Evolutionary conservation across 1,139 yeast species (phyloP), one percentile per base, ranked within the genome.

Genomic region (Oligophagozyma castellii): DNA sequence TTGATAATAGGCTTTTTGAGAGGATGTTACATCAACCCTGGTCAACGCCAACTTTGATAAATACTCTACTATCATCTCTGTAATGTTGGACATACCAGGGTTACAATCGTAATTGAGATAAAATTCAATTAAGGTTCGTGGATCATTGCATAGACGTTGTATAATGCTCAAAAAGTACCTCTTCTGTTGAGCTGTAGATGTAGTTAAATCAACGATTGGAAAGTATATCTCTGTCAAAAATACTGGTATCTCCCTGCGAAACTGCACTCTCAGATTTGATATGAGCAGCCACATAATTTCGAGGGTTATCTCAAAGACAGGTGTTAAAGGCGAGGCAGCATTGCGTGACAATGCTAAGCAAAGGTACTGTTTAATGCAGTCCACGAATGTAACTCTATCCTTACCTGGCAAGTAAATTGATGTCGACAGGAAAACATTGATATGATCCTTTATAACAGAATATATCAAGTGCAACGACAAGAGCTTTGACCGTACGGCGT

Each of bases 101-200:
- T 84, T 95, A 59, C 99, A 92, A 53, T 92, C 99, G 53, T 89
- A 92, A 53, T 92, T 92, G 45, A 92, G 66, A 49, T 86, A 92
- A 38, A 89, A 72, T 55, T 92, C 99, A 35, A 92, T 83, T 35
- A 92, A 62, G 21, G 93, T 78, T 39, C 94, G 66, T 21, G 96
- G 93, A 53, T 89, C 95, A 38, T 73, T 73, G 49, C 94, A 79
- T 26, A 89, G 56, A 39, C 93, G 66, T 43, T 80, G 79, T 19
- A 92, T 65, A 13, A 89, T 67, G 8, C 79, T 71, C 38, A 92
- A 61, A 38, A 89, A 69, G 44, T 83, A 86, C 46, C 93, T 68
- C 53, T 89, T 86, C 55, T 89, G 98, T 49, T 89, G 95, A 6
- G 84, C 61, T 0, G 95, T 83, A 2, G 95, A 80, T 1, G 93